Evolutionary conservation across 306 rosid species (phyloP).

Genomic region (Cicer chorassanicum): DNA sequence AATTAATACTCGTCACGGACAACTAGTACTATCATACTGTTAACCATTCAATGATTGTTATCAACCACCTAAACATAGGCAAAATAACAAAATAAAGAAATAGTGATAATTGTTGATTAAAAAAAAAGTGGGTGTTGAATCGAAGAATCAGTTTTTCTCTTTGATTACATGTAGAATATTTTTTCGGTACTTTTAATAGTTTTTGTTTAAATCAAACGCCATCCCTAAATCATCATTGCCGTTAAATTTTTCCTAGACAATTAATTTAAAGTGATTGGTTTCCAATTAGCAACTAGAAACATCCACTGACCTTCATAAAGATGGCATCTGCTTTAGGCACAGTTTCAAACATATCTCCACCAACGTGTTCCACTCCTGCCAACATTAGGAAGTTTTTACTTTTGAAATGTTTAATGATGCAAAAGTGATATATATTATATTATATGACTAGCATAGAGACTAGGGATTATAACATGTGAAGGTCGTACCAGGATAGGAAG

Average conservation of each 20-base stretch:
- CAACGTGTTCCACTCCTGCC: conserved; percentile 62
- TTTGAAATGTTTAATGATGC: neutral
- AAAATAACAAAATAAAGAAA: too few species aligned
- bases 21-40: neutral
- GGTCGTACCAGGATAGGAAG: conserved; percentile 55
- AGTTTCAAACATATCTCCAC: conserved; percentile 65
- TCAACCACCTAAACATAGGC: neutral
- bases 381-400: conserved; percentile 7
- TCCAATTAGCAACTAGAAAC: neutral
- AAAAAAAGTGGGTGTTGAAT: neutral
- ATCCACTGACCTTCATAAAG: conserved; percentile 58
- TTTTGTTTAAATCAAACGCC: neutral
- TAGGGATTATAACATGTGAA: neutral
- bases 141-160: neutral
- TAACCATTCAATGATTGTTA: conserved; percentile 3
- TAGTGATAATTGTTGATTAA: too few species aligned
- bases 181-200: neutral
- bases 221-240: neutral
- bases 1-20: neutral
- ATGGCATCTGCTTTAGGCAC: conserved; percentile 70
- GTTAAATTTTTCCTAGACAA: neutral
- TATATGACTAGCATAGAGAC: neutral
- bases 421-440: neutral
- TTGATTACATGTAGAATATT: neutral
- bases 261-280: neutral